These are phyloP conservation scores for Agrocybe pediades DNA, from an alignment of 768 basidiomycete species.

Conservation along the genomic window DNA sequence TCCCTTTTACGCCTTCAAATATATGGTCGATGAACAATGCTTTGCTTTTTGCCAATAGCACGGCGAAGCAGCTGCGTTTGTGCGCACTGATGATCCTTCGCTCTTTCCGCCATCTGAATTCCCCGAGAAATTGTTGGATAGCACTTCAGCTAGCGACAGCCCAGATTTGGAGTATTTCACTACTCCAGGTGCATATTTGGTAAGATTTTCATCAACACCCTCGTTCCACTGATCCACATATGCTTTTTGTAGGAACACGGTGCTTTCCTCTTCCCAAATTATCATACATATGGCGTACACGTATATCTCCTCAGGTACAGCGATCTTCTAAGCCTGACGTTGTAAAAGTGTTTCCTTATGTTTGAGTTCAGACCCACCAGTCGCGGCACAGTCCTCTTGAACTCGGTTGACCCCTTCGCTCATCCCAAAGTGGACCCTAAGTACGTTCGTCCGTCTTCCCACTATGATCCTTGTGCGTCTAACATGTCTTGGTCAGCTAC, in stretches of 20 bases:
- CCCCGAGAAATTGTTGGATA: conserved; percentile 40
- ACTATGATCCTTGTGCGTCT: background rate
- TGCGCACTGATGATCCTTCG: conserved; percentile 52
- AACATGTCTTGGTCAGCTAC: conserved; percentile 34
- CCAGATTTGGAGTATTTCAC: conserved; percentile 52
- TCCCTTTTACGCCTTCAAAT: background rate
- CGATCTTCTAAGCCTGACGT: background rate
- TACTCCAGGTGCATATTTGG: conserved; percentile 45
- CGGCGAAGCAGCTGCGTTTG: conserved; percentile 60
- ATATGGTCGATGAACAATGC: background rate
- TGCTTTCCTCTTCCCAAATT: conserved; percentile 25
- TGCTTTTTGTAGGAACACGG: conserved; percentile 35
- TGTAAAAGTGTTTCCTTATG: background rate
- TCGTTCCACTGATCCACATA: background rate
- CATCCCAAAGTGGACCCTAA: conserved; percentile 47
- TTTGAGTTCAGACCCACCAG: conserved; percentile 40
- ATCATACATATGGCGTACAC: conserved; percentile 43
- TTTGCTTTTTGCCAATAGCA: conserved; percentile 28
- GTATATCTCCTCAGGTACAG: conserved; percentile 41
- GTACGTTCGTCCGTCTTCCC: conserved; percentile 22
- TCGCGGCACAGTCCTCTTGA: conserved; percentile 38
- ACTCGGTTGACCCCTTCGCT: conserved; percentile 43
- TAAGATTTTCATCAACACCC: background rate
- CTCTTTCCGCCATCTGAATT: conserved; percentile 44
- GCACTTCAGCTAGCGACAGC: conserved; percentile 43